phyloP scores from a whole-genome alignment of 1,284 basidiomycete genomes.

The Serendipita sp. region DNA sequence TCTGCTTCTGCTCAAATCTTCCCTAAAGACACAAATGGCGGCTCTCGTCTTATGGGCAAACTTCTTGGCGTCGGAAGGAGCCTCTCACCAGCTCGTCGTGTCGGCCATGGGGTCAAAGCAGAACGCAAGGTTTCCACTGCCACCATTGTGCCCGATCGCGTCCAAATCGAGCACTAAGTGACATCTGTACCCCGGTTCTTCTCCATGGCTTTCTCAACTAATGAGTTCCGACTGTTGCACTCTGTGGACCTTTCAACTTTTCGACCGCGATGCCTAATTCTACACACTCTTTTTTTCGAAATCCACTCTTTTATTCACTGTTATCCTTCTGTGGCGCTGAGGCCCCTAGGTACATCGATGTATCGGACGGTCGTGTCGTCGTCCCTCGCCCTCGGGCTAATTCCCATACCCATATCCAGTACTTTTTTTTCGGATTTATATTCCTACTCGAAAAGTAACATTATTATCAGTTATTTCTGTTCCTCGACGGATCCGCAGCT shows the following conservation, averaged over 20 bases:
- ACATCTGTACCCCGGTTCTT: too few relatives aligned
- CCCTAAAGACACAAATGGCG: not conserved
- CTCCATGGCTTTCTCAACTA: too few relatives aligned
- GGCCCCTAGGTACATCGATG: not conserved
- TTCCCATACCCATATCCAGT: not conserved
- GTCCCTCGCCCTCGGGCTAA: not conserved
- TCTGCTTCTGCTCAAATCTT: not conserved
- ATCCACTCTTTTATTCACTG: not conserved
- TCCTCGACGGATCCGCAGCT: not conserved
- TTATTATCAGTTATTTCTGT: too few relatives aligned
- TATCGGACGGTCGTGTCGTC: not conserved
- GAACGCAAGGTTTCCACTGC: not conserved
- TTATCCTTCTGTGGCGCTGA: not conserved
- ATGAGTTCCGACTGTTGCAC: not conserved
- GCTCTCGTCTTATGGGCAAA: conserved; percentile 1
- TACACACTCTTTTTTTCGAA: not conserved
- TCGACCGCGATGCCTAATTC: not conserved
- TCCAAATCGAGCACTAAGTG: not conserved
- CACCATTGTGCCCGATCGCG: not conserved
- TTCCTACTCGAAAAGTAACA: not conserved
- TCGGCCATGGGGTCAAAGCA: not conserved
- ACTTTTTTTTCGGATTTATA: not conserved
- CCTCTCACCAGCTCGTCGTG: not conserved
- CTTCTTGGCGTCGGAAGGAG: not conserved
- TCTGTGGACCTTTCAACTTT: not conserved